phyloP scores from a whole-genome alignment of 2,329 filamentous ascomycete genomes.

The Talaromyces rugulosus region DNA sequence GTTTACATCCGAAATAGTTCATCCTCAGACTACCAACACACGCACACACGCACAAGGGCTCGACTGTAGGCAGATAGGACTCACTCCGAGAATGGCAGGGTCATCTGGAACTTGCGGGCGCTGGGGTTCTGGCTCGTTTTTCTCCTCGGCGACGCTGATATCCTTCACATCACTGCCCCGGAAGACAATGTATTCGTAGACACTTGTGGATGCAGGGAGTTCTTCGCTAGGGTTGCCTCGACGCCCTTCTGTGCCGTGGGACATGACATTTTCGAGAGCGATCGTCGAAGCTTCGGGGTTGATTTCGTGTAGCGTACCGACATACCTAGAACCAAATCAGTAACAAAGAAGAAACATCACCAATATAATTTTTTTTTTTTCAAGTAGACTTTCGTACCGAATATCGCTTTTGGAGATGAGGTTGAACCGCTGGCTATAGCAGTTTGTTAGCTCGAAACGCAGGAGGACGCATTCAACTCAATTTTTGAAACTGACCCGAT shows the following conservation, averaged over 20 bases:
- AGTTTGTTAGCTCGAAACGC: conserved; percentile 33
- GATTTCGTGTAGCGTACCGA: conserved; percentile 94
- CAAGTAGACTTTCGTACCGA: conserved; percentile 57
- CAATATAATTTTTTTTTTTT: background rate
- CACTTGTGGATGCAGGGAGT: conserved; percentile 74
- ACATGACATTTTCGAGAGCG: conserved; percentile 92
- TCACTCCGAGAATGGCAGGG: conserved; percentile 94
- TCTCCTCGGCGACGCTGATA: conserved; percentile 82
- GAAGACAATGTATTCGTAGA: conserved; percentile 99
- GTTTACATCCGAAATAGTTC: conserved; percentile 98
- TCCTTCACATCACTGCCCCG: conserved; percentile 98
- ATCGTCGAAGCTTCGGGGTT: conserved; percentile 96
- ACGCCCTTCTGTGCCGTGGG: conserved; percentile 89
- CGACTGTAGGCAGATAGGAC: conserved; percentile 42
- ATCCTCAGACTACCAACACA: conserved; percentile 45
- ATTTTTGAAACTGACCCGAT: conserved; percentile 39
- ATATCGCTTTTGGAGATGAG: conserved; percentile 97
- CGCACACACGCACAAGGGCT: conserved; percentile 11
- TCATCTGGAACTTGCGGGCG: conserved; percentile 82
- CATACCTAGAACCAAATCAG: conserved; percentile 62
- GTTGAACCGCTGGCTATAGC: conserved; percentile 77
- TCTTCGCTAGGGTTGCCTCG: conserved; percentile 74
- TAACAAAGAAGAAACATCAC: background rate
- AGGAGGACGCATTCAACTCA: conserved; percentile 22
- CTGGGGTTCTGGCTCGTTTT: conserved; percentile 66